Conservation (phyloP, 768 basidiomycete genomes). For the Terana coerulea region DNA sequence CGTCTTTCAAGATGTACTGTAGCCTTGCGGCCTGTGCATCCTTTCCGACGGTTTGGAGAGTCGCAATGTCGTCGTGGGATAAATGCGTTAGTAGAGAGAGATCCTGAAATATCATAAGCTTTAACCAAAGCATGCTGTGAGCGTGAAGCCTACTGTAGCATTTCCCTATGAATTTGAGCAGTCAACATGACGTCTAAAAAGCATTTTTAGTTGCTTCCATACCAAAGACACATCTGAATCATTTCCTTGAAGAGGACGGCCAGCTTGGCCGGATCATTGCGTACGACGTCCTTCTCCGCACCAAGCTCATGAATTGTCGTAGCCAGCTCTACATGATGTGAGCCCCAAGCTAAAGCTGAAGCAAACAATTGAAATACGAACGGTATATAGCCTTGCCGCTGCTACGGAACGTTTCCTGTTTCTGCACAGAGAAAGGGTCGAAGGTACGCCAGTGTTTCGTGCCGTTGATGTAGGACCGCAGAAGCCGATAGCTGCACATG, state of each 20-base stretch:
- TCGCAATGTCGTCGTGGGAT: constrained; percentile 74
- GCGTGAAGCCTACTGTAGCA: constrained; percentile 60
- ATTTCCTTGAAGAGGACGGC: constrained; percentile 74
- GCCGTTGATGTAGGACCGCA: constrained; percentile 68
- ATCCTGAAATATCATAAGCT: constrained; percentile 47
- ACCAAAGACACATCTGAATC: constrained; percentile 90
- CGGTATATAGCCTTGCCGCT: constrained; percentile 76
- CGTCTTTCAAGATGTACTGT: constrained; percentile 80
- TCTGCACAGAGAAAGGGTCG: constrained; percentile 83
- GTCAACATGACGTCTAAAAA: not conserved
- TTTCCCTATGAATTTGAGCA: constrained; percentile 78
- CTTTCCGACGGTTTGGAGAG: constrained; percentile 77
- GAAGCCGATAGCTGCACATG: constrained; percentile 70
- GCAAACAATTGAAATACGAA: constrained; percentile 33
- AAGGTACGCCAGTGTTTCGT: constrained; percentile 68
- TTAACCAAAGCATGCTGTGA: not conserved
- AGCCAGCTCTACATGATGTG: constrained; percentile 55
- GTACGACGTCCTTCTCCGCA: constrained; percentile 39
- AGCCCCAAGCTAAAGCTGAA: not conserved
- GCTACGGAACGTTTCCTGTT: constrained; percentile 76
- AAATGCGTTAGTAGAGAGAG: constrained; percentile 87
- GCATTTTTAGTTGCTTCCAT: constrained; percentile 11
- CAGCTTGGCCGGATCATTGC: constrained; percentile 49
- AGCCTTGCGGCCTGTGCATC: constrained; percentile 77
- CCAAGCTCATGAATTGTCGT: constrained; percentile 67